Conservation (phyloP, 164 flowering plant species). For the Dillenia turbinata region DNA sequence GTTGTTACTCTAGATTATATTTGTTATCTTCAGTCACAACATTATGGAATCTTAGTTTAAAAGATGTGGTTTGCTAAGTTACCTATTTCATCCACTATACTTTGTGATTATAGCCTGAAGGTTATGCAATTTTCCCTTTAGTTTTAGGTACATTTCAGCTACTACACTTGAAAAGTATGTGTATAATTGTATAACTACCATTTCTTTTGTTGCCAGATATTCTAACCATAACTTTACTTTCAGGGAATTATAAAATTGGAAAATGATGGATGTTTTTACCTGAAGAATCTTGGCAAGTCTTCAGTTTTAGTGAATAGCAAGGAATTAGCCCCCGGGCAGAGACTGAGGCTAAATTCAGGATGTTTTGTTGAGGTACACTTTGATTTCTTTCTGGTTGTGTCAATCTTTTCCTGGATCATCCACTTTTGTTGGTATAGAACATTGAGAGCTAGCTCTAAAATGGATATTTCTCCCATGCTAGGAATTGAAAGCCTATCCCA, state of each 20-base stretch:
- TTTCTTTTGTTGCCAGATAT: not conserved
- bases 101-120: not conserved
- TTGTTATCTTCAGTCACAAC: no score
- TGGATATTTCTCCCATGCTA: no score
- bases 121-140: not conserved
- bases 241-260: constrained; percentile 79
- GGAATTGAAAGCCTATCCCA: not conserved
- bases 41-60: no score
- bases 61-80: no score
- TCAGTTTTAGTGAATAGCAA: constrained; percentile 53
- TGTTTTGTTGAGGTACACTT: constrained; percentile 74
- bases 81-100: no score
- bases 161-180: not conserved
- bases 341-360: constrained; percentile 42
- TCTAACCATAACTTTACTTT: not conserved
- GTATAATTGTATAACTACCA: not conserved
- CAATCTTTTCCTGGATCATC: not conserved
- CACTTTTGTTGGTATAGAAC: not conserved
- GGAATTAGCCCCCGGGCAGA: constrained; percentile 47
- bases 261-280: constrained; percentile 52
- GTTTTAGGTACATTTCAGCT: not conserved
- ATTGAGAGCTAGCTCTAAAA: no score
- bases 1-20: no score
- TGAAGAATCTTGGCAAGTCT: constrained; percentile 64
- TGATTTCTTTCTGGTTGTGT: not conserved